Evolutionary conservation across 768 basidiomycete genomes (phyloP).

Genomic region (Rhizopogon salebrosus): DNA sequence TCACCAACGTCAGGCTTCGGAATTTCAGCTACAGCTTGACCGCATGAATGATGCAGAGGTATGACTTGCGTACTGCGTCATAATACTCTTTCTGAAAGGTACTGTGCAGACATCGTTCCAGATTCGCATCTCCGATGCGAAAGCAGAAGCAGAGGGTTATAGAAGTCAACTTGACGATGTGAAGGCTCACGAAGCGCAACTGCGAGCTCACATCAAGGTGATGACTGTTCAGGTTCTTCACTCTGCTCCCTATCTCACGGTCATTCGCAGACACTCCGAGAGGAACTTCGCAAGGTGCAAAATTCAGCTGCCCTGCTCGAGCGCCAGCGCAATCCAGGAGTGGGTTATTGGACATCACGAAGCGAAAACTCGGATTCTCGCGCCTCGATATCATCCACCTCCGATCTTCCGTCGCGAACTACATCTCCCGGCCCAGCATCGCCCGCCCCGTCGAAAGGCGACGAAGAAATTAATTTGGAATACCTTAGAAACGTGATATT

Average conservation of each 20-base stretch:
- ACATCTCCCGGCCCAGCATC: constrained; percentile 30
- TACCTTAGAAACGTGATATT: constrained; percentile 94
- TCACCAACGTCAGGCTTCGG: constrained; percentile 49
- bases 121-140: constrained; percentile 44
- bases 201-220: constrained; percentile 79
- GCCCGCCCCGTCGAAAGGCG: constrained; percentile 35
- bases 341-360: constrained; percentile 81
- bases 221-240: not conserved
- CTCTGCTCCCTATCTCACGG: constrained; percentile 3
- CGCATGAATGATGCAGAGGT: constrained; percentile 62
- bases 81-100: constrained; percentile 11
- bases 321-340: constrained; percentile 86
- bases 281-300: constrained; percentile 94
- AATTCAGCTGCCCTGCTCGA: constrained; percentile 88
- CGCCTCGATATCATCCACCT: constrained; percentile 37
- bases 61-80: constrained; percentile 10
- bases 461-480: constrained; percentile 93
- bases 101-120: constrained; percentile 36
- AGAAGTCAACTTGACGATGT: constrained; percentile 72
- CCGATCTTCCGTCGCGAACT: constrained; percentile 35
- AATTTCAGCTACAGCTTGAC: constrained; percentile 46
- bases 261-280: constrained; percentile 69
- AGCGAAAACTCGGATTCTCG: constrained; percentile 28
- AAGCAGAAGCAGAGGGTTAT: constrained; percentile 43
- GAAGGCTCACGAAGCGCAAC: constrained; percentile 62